Base-by-base conservation (phyloP, 2,329 filamentous ascomycete species). In the Achaetomium macrosporum region DNA sequence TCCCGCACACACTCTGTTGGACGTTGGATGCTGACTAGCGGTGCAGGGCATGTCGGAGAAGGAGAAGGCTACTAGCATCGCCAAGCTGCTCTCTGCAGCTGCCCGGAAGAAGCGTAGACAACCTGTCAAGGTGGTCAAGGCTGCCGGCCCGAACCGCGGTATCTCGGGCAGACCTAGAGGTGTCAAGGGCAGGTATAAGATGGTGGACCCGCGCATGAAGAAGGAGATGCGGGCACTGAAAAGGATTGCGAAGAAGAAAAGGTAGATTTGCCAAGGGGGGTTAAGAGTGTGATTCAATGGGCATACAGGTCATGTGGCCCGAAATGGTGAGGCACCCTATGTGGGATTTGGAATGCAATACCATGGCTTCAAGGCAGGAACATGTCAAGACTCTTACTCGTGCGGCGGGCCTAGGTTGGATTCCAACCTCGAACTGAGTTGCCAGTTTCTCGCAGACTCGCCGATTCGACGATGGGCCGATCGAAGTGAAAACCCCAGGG, bases 141-240 rank as follows among this genome's bases (percentile, higher is more conserved):
- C 93, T 15, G 83, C 79, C 56, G 92, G 92, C 56, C 73, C 81
- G 47, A 96, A 97, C 70, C 85, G 84, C 61, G 92, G 90, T 65
- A 84, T 95, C 66, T 82, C 87, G 67, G 92, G 91, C 17, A 78
- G 92, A 62, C 93, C 93, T 2, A 87, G 83, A 69, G 93, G 92
- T 55, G 90, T 96, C 20, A 96, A 96, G 81, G 92, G 92, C 36
- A 85, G 89, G 61, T 99, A 99, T 70, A 95, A 95, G 77, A 95
- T 99, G 78, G 92, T 99, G 50, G 92, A 97, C 73, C 76, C 88
- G 13, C 81, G 93, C 62, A 83, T 96, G 83, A 96, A 96, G 83
- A 97, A 96, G 84, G 93, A 97, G 76, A 79, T 93, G 50, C 77
- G 90, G 67, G 90, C 87, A 2, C 79, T 92, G 71, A 96, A 96